Conservation (phyloP, 805 yeast species). For the Suhomyces vadensis region DNA sequence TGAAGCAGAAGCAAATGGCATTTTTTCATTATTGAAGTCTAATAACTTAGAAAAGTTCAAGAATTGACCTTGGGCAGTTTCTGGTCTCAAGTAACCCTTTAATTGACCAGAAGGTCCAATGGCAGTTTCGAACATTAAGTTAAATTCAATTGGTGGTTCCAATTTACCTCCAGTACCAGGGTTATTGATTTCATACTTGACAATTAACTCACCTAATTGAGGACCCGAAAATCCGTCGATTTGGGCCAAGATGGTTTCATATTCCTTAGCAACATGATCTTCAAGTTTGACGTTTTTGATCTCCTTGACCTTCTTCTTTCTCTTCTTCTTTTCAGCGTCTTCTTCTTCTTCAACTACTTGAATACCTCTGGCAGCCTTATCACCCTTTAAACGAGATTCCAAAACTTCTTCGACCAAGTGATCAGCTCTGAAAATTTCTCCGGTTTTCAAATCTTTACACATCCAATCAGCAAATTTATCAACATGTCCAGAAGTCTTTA, state of each 20-base stretch:
- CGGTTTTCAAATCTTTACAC: slow-evolving; percentile 94
- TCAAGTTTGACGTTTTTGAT: slow-evolving; percentile 94
- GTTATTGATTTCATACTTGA: slow-evolving; percentile 78
- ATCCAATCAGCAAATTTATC: slow-evolving; percentile 99
- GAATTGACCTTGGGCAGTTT: slow-evolving; percentile 99
- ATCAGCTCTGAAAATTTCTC: slow-evolving; percentile 98
- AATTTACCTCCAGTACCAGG: slow-evolving; percentile 86
- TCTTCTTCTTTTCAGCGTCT: slow-evolving; percentile 69
- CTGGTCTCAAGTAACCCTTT: slow-evolving; percentile 96
- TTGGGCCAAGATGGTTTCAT: slow-evolving; percentile 83
- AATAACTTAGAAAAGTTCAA: slow-evolving; percentile 90
- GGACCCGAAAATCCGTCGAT: slow-evolving; percentile 95
- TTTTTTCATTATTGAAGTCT: slow-evolving; percentile 91
- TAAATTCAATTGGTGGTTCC: slow-evolving; percentile 92
- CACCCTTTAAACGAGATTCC: slow-evolving; percentile 95
- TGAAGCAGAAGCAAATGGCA: slow-evolving; percentile 99
- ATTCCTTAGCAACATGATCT: slow-evolving; percentile 75
- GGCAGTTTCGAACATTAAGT: slow-evolving; percentile 98
- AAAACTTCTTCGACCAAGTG: slow-evolving; percentile 97
- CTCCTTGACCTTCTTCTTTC: slow-evolving; percentile 80
- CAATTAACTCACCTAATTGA: slow-evolving; percentile 86
- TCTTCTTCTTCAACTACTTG: slow-evolving; percentile 52
- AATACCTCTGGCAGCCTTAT: slow-evolving; percentile 92
- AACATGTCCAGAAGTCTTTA: slow-evolving; percentile 98
- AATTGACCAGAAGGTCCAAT: slow-evolving; percentile 98